phyloP scores from a whole-genome alignment of 2,329 filamentous ascomycete species.

The Aspergillus udagawae region DNA sequence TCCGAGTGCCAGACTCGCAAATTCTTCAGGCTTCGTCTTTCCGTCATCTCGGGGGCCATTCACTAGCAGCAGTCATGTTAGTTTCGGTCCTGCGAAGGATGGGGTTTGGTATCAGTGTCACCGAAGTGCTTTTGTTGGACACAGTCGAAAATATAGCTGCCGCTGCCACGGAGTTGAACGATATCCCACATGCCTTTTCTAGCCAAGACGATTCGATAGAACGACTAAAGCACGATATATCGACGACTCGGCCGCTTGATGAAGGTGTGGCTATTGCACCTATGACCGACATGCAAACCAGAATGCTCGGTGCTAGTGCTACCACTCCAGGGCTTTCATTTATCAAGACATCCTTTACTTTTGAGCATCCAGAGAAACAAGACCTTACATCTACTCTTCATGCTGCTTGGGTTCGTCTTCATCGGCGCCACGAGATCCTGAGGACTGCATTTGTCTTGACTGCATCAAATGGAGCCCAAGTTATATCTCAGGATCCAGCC shows the following conservation, averaged over 20 bases:
- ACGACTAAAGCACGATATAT: background rate
- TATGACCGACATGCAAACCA: background rate
- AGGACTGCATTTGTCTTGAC: background rate
- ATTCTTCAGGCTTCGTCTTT: background rate
- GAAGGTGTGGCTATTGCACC: background rate
- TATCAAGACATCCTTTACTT: background rate
- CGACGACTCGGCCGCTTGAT: background rate
- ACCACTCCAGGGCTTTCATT: background rate
- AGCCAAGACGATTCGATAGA: background rate
- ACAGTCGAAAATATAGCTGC: background rate
- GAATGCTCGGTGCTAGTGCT: background rate
- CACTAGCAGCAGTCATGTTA: conserved; percentile 1
- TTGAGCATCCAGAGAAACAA: background rate
- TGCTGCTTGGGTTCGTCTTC: background rate
- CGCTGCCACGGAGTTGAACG: background rate
- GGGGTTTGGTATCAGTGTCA: background rate
- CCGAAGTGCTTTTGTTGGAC: background rate
- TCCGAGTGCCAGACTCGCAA: background rate
- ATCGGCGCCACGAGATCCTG: background rate
- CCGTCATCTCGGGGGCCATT: conserved; percentile 2
- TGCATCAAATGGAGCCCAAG: background rate
- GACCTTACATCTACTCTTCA: background rate
- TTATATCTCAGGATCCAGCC: background rate
- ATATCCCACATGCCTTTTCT: background rate
- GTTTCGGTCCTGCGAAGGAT: background rate